These are phyloP conservation scores for Lentinula guzmanii DNA, from an alignment of 768 basidiomycete species.

Conservation along the genomic window DNA sequence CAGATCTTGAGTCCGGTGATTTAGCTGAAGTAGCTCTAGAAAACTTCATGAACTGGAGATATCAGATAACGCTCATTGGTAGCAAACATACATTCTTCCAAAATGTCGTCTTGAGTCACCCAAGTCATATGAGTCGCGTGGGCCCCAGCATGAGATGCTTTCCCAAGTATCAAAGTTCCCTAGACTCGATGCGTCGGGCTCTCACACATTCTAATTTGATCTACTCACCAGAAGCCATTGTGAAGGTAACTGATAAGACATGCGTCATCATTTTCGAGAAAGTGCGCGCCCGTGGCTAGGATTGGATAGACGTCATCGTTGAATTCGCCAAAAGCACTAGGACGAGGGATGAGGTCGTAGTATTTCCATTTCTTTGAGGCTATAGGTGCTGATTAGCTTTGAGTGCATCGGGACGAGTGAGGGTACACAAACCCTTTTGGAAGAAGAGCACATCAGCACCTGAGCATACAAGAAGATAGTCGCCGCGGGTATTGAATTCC, in stretches of 20 bases:
- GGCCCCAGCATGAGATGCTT: not conserved
- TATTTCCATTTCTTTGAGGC: not conserved
- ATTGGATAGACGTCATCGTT: not conserved
- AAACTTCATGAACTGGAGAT: not conserved
- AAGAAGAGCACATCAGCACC: not conserved
- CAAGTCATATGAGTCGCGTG: not conserved
- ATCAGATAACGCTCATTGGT: not conserved
- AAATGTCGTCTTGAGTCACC: not conserved
- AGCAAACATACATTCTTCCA: not conserved
- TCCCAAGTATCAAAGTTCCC: not conserved
- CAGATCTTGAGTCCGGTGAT: not conserved
- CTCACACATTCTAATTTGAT: not conserved
- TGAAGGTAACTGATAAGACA: not conserved
- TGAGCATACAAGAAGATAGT: not conserved
- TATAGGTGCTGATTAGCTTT: not conserved
- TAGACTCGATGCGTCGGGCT: not conserved
- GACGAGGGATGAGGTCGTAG: not conserved
- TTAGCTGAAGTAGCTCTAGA: not conserved
- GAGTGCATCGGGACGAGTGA: not conserved
- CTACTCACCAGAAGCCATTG: not conserved
- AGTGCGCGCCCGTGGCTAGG: not conserved
- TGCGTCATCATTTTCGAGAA: not conserved
- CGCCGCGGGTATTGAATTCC: no score
- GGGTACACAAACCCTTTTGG: not conserved
- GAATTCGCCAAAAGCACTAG: not conserved